Evolutionary conservation across 2,329 filamentous ascomycete genomes (phyloP), one percentile per base, ranked within the genome.

Genomic region (Phialophora tarda): DNA sequence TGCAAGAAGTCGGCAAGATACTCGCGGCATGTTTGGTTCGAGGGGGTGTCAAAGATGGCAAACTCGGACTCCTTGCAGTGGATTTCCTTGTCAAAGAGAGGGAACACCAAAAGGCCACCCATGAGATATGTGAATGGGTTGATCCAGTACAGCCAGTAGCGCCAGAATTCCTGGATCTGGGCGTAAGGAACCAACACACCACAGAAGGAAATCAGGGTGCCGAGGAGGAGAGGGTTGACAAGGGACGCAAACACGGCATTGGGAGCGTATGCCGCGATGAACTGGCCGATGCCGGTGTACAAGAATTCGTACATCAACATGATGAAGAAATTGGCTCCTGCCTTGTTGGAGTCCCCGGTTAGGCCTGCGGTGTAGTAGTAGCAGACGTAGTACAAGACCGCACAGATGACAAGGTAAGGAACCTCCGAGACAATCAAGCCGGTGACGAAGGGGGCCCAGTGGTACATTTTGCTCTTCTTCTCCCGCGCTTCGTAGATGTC

Each of bases 341-440:
- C 72, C 23, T 72, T 74, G 70, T 72, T 70, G 34, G 85, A 83
- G 57, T 89, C 84, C 1, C 81, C 81, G 0, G 89, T 87, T 1
- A 92, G 80, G 0, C 90, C 90, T 1, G 86, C 84, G 0, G 89
- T 85, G 76, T 84, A 93, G 78, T 93, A 93, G 89, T 89, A 93
- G 0, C 90, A 80, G 0, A 86, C 78, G 81, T 84, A 93, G 80
- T 92, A 92, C 3, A 92, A 76, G 0, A 89, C 80, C 0, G 83
- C 85, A 4, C 84, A 83, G 24, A 91, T 73, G 69, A 90, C 82
- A 0, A 89, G 85, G 54, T 85, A 85, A 0, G 90, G 90, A 21
- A 93, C 85, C 74, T 93, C 90, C 3, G 84, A 85, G 1, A 92
- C 79, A 4, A 92, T 82, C 66, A 89, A 86, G 0, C 88, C 89